phyloP scores from a whole-genome alignment of 2,329 filamentous ascomycete genomes.

The Endothia cerciana region DNA sequence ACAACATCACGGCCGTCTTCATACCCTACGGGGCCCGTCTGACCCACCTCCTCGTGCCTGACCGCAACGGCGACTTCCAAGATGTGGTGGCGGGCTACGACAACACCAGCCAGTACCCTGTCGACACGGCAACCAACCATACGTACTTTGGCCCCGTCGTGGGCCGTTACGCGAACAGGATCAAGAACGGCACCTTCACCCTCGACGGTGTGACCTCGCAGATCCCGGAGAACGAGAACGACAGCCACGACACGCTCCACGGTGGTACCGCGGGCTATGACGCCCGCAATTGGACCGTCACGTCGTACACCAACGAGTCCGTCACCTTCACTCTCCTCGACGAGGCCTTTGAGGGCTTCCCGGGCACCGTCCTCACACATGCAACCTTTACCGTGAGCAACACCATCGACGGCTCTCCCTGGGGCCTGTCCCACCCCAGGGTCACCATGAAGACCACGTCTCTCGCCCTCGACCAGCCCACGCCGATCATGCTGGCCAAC shows the following conservation, averaged over 20 bases:
- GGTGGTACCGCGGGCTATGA: constrained; percentile 21
- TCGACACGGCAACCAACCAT: constrained; percentile 20
- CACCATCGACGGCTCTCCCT: constrained; percentile 20
- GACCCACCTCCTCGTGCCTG: constrained; percentile 24
- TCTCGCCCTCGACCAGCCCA: constrained; percentile 22
- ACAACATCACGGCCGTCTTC: constrained; percentile 24
- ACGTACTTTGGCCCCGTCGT: constrained; percentile 23
- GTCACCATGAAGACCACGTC: constrained; percentile 25
- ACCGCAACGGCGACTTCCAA: constrained; percentile 17
- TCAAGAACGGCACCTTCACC: constrained; percentile 24
- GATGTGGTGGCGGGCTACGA: constrained; percentile 25
- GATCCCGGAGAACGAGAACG: constrained; percentile 20
- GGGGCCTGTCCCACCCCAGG: constrained; percentile 18
- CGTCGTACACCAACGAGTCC: constrained; percentile 20
- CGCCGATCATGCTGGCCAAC: constrained; percentile 26
- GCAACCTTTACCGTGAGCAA: constrained; percentile 23
- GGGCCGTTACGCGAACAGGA: constrained; percentile 21
- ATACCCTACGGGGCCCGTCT: constrained; percentile 23
- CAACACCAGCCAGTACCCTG: constrained; percentile 19
- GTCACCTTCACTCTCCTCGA: constrained; percentile 20
- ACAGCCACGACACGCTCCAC: constrained; percentile 20
- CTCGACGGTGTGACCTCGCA: constrained; percentile 19
- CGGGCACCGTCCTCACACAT: constrained; percentile 19
- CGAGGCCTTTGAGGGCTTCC: constrained; percentile 20
- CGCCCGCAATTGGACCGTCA: constrained; percentile 22